These are phyloP conservation scores for Coemansia sp. DNA, from an alignment of 192 early-diverging fungal species.

Conservation along the genomic window DNA sequence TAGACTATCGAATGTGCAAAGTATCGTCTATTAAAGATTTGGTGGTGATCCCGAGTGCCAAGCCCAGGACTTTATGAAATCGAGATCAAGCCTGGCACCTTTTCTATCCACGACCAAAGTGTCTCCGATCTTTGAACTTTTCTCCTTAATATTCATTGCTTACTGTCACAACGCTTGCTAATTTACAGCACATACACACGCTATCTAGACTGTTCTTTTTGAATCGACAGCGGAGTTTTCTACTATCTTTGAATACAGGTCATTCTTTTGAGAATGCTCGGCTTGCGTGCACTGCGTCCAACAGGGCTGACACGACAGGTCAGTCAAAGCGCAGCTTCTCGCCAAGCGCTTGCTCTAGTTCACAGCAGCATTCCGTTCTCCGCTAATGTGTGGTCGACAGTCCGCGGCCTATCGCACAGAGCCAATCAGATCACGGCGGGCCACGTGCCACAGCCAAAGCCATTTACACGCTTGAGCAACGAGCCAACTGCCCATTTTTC, in stretches of 20 bases:
- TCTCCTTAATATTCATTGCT: too few species aligned
- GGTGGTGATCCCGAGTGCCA: too few species aligned
- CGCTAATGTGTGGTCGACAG: background rate
- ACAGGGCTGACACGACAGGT: background rate
- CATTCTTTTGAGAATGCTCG: background rate
- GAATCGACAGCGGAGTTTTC: background rate
- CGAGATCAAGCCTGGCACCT: too few species aligned
- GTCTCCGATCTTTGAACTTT: too few species aligned
- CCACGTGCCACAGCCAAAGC: conserved; percentile 4
- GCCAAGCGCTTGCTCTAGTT: background rate
- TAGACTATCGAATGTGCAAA: too few species aligned
- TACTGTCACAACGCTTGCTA: background rate
- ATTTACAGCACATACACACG: background rate
- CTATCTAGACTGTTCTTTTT: background rate
- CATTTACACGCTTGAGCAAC: conserved; percentile 4
- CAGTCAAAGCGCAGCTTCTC: background rate
- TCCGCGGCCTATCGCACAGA: background rate
- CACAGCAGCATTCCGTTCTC: background rate
- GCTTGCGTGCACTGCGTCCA: background rate
- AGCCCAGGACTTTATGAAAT: too few species aligned
- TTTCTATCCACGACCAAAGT: too few species aligned
- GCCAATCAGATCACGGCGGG: conserved; percentile 6
- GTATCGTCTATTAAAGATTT: too few species aligned
- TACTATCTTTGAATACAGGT: background rate
- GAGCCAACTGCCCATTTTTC: conserved; percentile 1